phyloP scores from a whole-genome alignment of 345 rosid genomes.

The Schrenkiella parvula region DNA sequence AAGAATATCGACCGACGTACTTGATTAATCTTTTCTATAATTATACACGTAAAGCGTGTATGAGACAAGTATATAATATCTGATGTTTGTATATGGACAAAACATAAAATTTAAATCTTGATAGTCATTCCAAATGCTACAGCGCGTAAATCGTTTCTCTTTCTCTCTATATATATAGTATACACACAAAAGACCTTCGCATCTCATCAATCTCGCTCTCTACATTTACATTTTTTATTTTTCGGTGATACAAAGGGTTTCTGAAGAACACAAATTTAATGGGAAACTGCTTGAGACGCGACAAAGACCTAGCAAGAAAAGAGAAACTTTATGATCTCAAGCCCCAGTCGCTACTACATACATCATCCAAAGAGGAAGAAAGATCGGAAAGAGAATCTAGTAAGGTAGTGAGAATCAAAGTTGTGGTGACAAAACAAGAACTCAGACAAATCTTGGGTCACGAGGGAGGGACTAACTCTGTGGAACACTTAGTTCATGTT shows the following conservation, averaged over 20 bases:
- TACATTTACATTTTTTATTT: not conserved
- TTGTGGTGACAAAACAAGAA: conserved; percentile 54
- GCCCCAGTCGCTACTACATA: not conserved
- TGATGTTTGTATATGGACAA: not conserved
- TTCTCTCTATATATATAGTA: not conserved
- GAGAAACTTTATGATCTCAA: not conserved
- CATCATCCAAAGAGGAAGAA: not conserved
- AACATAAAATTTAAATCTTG: not conserved
- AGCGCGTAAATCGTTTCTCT: not conserved
- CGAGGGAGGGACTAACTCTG: conserved; percentile 15
- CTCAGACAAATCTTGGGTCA: conserved; percentile 40
- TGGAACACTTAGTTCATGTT: conserved; percentile 37
- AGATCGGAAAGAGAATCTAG: not conserved
- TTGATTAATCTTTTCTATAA: not conserved
- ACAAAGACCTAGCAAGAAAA: not conserved
- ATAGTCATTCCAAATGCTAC: not conserved
- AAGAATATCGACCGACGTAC: not conserved
- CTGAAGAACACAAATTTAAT: not conserved
- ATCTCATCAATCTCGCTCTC: not conserved
- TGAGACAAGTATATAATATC: not conserved
- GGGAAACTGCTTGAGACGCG: not conserved
- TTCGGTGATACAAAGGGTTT: too few species aligned
- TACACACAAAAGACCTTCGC: not conserved
- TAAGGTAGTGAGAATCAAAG: conserved; percentile 40
- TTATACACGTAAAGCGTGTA: not conserved